A percentile compares a stretch with the other conserved stretches of the same genome.
These are phyloP conservation scores for Phytopythium boreale DNA, from an alignment of 352 stramenopile species.

Conservation along the genomic window DNA sequence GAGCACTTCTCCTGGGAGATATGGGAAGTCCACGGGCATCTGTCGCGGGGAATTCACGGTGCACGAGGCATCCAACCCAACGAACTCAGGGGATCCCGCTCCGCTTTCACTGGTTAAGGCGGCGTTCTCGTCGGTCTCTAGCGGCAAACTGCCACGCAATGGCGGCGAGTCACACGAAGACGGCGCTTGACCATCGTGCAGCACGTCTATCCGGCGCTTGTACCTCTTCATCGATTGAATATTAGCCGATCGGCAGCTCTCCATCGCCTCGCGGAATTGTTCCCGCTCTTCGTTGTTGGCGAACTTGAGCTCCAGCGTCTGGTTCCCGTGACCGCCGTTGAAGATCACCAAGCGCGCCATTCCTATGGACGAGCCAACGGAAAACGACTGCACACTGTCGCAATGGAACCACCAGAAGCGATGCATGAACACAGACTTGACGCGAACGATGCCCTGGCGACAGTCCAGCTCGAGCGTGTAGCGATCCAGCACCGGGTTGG, in stretches of 20 bases:
- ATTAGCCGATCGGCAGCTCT: constrained; percentile 42
- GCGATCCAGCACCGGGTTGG: constrained; percentile 67
- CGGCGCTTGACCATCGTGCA: no score
- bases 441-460: constrained; percentile 59
- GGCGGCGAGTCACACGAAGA: not conserved
- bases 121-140: not conserved
- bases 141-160: not conserved
- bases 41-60: not conserved
- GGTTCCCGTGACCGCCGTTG: constrained; percentile 50
- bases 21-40: constrained; percentile 24
- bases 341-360: constrained; percentile 49
- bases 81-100: not conserved
- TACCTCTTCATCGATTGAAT: constrained; percentile 10
- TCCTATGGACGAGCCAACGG: constrained; percentile 31
- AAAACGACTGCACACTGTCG: constrained; percentile 53
- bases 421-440: constrained; percentile 85
- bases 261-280: constrained; percentile 61
- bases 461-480: constrained; percentile 82
- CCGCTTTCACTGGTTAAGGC: not conserved
- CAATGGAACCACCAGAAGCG: constrained; percentile 79
- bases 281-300: constrained; percentile 63
- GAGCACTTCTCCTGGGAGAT: constrained; percentile 39
- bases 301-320: constrained; percentile 71
- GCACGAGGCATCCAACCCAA: not conserved
- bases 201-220: not conserved